Evolutionary conservation across 768 basidiomycete genomes (phyloP).

Genomic region (Calocera cornea): DNA sequence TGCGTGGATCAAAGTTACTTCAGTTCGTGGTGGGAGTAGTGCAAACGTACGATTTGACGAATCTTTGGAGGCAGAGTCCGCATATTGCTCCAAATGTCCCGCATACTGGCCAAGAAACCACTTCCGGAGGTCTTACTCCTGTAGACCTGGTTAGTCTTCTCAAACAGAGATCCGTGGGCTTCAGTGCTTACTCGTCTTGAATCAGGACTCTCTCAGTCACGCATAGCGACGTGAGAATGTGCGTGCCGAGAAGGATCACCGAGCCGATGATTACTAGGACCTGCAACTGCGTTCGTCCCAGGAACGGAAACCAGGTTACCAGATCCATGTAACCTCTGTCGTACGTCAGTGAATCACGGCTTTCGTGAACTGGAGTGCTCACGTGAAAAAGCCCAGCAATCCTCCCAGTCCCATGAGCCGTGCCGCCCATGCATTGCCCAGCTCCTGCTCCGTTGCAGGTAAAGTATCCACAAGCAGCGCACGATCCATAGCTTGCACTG

Average conservation of each 20-base stretch:
- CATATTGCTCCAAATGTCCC: conserved; percentile 58
- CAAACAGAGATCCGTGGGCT: too few species aligned
- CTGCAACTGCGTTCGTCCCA: conserved; percentile 69
- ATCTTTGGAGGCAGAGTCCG: conserved; percentile 58
- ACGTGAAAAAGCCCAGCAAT: conserved; percentile 81
- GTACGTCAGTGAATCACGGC: neutral
- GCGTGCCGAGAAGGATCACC: conserved; percentile 49
- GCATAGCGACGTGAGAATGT: conserved; percentile 42
- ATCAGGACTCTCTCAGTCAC: conserved; percentile 56
- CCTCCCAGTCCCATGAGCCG: conserved; percentile 82
- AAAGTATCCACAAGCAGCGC: conserved; percentile 80
- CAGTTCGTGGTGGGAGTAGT: too few species aligned
- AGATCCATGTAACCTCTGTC: conserved; percentile 70
- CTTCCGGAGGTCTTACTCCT: neutral
- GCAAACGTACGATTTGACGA: conserved; percentile 55
- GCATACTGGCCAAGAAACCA: conserved; percentile 31
- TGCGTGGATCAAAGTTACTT: conserved; percentile 19
- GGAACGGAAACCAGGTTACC: conserved; percentile 49
- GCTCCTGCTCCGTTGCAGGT: conserved; percentile 57
- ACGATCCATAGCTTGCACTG: conserved; percentile 81
- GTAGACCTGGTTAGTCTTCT: neutral
- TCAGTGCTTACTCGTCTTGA: conserved; percentile 23
- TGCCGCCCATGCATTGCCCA: conserved; percentile 90
- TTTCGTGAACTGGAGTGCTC: conserved; percentile 23
- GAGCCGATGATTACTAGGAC: conserved; percentile 66